Conservation (phyloP, 768 basidiomycete species). For the Agaricus subrufescens region DNA sequence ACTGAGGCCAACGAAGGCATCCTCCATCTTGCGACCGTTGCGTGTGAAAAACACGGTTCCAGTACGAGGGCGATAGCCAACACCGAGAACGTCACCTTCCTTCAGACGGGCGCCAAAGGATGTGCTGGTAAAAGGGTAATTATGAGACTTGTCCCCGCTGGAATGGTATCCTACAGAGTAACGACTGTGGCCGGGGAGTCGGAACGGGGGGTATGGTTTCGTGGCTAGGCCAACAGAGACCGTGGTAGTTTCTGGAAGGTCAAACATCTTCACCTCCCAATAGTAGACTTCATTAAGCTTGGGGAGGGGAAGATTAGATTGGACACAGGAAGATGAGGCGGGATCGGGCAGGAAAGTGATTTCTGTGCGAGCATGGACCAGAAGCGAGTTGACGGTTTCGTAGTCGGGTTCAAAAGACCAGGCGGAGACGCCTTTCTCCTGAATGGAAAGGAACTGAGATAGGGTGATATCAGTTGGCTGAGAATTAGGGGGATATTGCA, state of each 20-base stretch:
- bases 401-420: constrained; percentile 99
- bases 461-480: constrained; percentile 96
- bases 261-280: constrained; percentile 99
- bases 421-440: constrained; percentile 98
- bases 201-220: constrained; percentile 94
- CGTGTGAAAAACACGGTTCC: constrained; percentile 99
- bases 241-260: constrained; percentile 81
- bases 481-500: constrained; percentile 94
- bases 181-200: constrained; percentile 80
- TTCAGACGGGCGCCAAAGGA: constrained; percentile 82
- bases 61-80: constrained; percentile 93
- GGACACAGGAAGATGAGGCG: constrained; percentile 88
- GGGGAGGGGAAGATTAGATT: constrained; percentile 94
- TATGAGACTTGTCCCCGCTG: constrained; percentile 95
- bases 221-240: constrained; percentile 95
- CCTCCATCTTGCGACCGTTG: constrained; percentile 95
- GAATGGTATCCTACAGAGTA: constrained; percentile 95
- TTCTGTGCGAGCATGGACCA: constrained; percentile 95
- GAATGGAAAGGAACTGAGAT: constrained; percentile 97
- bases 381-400: constrained; percentile 86
- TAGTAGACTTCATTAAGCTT: constrained; percentile 99
- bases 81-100: constrained; percentile 93
- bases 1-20: constrained; percentile 88
- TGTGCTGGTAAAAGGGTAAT: constrained; percentile 87
- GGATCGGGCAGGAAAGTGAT: constrained; percentile 98